phyloP scores from a whole-genome alignment of 176 grass and related monocot species.

The Stipa capillata region DNA sequence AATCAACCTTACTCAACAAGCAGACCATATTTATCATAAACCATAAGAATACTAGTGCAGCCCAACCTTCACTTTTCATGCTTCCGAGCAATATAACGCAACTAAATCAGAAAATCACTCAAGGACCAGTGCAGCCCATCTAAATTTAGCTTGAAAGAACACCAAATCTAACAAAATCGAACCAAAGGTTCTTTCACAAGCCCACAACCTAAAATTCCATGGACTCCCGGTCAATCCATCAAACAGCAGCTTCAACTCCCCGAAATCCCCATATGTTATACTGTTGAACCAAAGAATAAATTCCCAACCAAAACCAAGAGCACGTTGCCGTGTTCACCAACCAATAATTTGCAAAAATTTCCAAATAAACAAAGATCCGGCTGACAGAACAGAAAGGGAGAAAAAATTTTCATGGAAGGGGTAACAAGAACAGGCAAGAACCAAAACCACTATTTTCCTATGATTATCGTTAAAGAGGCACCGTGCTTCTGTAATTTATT shows the following conservation, averaged over 20 bases:
- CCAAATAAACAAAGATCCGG: neutral
- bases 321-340: neutral
- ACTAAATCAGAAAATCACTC: neutral
- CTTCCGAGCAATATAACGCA: neutral
- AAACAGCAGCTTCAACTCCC: neutral
- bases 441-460: too few relatives aligned
- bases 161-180: neutral
- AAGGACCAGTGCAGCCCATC: neutral
- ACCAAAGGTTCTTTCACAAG: neutral
- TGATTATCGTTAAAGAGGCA: too few relatives aligned
- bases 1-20: neutral
- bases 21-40: neutral
- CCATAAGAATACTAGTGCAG: neutral
- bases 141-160: neutral
- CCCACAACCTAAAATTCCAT: neutral
- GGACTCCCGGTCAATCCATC: neutral
- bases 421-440: neutral
- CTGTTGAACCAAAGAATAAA: neutral
- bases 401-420: neutral
- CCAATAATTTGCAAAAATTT: neutral
- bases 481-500: too few relatives aligned
- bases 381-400: neutral
- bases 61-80: neutral
- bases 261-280: neutral
- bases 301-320: neutral